Percentiles rank a stretch among this genome's conserved stretches.
Conservation (phyloP, 2,329 filamentous ascomycete species). For the Colletotrichum musae region DNA sequence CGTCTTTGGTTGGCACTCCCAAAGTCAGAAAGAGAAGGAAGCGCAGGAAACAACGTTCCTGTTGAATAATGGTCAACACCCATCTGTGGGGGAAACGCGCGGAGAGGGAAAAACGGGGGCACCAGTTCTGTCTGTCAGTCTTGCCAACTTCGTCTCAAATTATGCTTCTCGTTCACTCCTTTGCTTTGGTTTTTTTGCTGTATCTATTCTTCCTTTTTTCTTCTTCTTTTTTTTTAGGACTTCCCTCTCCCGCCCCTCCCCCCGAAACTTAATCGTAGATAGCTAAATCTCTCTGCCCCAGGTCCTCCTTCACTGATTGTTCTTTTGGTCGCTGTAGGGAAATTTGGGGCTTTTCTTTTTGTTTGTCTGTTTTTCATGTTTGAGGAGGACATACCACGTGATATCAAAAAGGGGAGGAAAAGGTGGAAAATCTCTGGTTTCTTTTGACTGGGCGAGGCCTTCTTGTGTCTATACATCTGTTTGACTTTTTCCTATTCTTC, state of each 20-base stretch:
- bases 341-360: neutral
- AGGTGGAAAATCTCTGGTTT: constrained; percentile 25
- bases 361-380: neutral
- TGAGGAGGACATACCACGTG: constrained; percentile 41
- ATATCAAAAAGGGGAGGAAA: constrained; percentile 41
- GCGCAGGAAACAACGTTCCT: neutral
- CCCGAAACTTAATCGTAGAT: constrained; percentile 39
- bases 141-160: neutral
- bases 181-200: constrained; percentile 3
- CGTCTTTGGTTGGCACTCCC: neutral
- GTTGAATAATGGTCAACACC: neutral
- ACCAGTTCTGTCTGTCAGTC: neutral
- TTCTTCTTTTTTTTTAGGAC: constrained; percentile 2
- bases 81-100: neutral
- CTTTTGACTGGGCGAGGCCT: too few relatives aligned
- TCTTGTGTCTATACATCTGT: too few relatives aligned
- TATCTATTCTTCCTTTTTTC: constrained; percentile 8
- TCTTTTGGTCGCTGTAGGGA: neutral
- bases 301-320: neutral
- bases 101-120: neutral
- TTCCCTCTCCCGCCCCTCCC: neutral
- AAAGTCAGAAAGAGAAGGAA: neutral
- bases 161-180: neutral
- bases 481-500: too few relatives aligned
- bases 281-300: constrained; percentile 32